Evolutionary conservation across 164 flowering plant species (phyloP).

Genomic region (Kalanchoe fedtschenkoi): DNA sequence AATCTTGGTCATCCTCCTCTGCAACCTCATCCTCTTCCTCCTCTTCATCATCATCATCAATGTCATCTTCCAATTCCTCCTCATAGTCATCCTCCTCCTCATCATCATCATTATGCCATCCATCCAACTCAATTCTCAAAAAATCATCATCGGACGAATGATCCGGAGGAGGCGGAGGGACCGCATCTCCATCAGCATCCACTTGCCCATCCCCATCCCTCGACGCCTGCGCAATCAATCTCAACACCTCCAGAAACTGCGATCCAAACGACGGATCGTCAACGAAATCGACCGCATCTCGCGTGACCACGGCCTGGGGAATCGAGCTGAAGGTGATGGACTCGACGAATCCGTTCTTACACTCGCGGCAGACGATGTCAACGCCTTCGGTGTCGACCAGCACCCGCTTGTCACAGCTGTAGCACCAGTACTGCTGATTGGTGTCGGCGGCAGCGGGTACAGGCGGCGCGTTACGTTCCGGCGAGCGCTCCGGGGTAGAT

Average conservation of each 20-base stretch:
- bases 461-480: background rate
- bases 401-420: slow-evolving; percentile 4
- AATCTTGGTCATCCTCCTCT: background rate
- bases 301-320: background rate
- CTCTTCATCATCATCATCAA: background rate
- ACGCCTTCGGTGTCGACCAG: slow-evolving; percentile 1
- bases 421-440: slow-evolving; percentile 4
- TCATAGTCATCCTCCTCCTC: slow-evolving; percentile 11
- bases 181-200: background rate
- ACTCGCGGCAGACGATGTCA: slow-evolving; percentile 4
- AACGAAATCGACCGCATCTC: slow-evolving; percentile 4
- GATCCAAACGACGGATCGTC: slow-evolving; percentile 4
- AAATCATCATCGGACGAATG: slow-evolving; percentile 36
- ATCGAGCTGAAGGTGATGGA: background rate
- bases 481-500: background rate
- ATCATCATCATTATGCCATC: slow-evolving; percentile 41
- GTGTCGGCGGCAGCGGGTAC: background rate
- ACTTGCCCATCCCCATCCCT: background rate
- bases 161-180: slow-evolving; percentile 21
- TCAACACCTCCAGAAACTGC: slow-evolving; percentile 1
- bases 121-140: slow-evolving; percentile 54
- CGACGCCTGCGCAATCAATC: slow-evolving; percentile 1
- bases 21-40: background rate
- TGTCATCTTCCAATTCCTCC: slow-evolving; percentile 15
- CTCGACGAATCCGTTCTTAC: slow-evolving; percentile 1